Conservation (phyloP, 2,329 filamentous ascomycete genomes). For the Pseudogymnoascus sp. region DNA sequence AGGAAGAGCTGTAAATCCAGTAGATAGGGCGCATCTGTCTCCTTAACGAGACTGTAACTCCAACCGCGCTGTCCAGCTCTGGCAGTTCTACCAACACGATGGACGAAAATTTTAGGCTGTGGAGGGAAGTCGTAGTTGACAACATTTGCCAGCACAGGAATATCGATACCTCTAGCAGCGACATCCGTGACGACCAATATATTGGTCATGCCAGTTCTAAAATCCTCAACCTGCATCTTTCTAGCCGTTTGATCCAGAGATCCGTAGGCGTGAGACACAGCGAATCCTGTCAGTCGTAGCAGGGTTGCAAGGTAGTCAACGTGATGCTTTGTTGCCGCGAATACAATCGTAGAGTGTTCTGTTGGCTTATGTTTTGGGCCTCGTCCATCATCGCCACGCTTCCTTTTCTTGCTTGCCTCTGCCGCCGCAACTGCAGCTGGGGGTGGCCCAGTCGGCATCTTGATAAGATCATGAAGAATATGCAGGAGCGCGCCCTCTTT, state of each 20-base stretch:
- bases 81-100: constrained; percentile 91
- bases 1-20: constrained; percentile 92
- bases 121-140: constrained; percentile 98
- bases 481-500: constrained; percentile 90
- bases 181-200: constrained; percentile 96
- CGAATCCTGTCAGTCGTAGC: constrained; percentile 74
- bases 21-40: constrained; percentile 83
- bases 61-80: constrained; percentile 88
- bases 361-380: constrained; percentile 65
- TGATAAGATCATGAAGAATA: constrained; percentile 83
- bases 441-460: constrained; percentile 68
- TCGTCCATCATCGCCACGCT: constrained; percentile 48
- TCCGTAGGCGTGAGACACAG: constrained; percentile 90
- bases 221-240: constrained; percentile 85
- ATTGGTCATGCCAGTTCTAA: constrained; percentile 74
- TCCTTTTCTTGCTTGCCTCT: constrained; percentile 58
- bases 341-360: constrained; percentile 87
- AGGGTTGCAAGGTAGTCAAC: constrained; percentile 85
- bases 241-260: constrained; percentile 89
- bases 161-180: constrained; percentile 94
- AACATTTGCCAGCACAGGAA: constrained; percentile 89
- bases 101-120: constrained; percentile 93
- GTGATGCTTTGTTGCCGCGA: constrained; percentile 92
- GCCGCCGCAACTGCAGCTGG: constrained; percentile 37
- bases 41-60: constrained; percentile 87